Evolutionary conservation across 176 grass and related monocot genomes (phyloP).

Genomic region (Bolboschoenus planiculmis): DNA sequence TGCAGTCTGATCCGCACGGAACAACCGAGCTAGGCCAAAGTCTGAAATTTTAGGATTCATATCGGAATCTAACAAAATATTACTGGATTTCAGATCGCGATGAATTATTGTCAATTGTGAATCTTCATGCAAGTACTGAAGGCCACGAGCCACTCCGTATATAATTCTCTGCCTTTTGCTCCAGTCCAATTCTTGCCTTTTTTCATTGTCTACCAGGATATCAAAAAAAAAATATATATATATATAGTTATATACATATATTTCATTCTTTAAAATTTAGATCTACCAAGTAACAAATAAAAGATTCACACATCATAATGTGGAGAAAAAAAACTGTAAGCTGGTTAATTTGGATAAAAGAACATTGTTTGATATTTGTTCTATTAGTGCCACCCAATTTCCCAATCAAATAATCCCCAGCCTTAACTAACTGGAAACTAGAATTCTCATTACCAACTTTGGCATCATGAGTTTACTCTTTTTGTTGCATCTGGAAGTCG

Average conservation of each 20-base stretch:
- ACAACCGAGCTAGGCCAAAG: conserved; percentile 53
- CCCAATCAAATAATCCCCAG: background rate
- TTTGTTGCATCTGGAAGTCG: background rate
- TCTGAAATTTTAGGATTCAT: conserved; percentile 75
- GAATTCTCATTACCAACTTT: background rate
- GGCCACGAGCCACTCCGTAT: conserved; percentile 37
- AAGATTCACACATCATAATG: background rate
- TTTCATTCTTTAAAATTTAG: background rate
- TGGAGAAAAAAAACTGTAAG: background rate
- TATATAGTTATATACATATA: too few species aligned
- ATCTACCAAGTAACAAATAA: background rate
- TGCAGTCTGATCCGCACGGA: conserved; percentile 31
- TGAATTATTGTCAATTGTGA: conserved; percentile 48
- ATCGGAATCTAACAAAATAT: conserved; percentile 55
- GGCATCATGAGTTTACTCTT: background rate
- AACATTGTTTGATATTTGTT: background rate
- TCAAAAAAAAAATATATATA: too few species aligned
- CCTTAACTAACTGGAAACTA: background rate
- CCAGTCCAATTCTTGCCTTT: conserved; percentile 30
- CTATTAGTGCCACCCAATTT: background rate
- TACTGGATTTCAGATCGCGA: conserved; percentile 62
- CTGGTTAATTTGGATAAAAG: background rate
- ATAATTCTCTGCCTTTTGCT: conserved; percentile 30
- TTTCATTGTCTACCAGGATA: conserved; percentile 28
- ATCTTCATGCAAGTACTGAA: conserved; percentile 52